Percentiles rank a stretch among this genome's conserved stretches.
Conservation (phyloP, 139 green algal genomes). For the Chlamydomonas urium region DNA sequence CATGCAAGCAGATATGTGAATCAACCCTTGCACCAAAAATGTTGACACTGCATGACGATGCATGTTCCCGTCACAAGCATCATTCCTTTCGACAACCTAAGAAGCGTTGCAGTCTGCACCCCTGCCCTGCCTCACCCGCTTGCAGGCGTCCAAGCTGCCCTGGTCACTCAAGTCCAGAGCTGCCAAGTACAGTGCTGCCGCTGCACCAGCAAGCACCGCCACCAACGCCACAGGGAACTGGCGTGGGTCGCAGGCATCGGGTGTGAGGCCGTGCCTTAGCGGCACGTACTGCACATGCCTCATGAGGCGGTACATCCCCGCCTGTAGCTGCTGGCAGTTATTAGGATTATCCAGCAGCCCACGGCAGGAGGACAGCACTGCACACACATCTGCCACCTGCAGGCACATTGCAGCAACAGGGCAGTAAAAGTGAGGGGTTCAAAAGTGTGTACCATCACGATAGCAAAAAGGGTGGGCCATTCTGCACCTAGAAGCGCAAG, state of each 20-base stretch:
- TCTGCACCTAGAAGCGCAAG: no score
- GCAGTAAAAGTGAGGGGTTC: background rate
- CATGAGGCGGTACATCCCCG: slow-evolving; percentile 10
- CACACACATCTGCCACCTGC: background rate
- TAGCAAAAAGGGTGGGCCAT: no score
- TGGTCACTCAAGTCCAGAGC: background rate
- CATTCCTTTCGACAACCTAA: no score
- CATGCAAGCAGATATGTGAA: no score
- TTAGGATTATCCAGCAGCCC: background rate
- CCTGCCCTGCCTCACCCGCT: no score
- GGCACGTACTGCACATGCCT: slow-evolving; percentile 4
- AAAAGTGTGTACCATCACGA: no score
- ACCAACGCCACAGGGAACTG: slow-evolving; percentile 1
- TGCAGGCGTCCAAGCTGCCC: background rate
- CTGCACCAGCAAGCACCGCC: background rate
- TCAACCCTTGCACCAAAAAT: no score
- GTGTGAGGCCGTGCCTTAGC: slow-evolving; percentile 1
- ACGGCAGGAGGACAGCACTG: background rate
- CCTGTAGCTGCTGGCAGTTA: slow-evolving; percentile 2
- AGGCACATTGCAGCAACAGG: background rate
- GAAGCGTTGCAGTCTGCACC: no score
- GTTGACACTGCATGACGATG: no score
- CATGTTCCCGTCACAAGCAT: no score
- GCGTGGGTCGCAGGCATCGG: slow-evolving; percentile 1
- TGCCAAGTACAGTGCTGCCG: background rate